A percentile compares a stretch with the other conserved stretches of the same genome.
Evolutionary conservation across 768 basidiomycete species (phyloP).

Genomic region (Lyophyllum atratum): DNA sequence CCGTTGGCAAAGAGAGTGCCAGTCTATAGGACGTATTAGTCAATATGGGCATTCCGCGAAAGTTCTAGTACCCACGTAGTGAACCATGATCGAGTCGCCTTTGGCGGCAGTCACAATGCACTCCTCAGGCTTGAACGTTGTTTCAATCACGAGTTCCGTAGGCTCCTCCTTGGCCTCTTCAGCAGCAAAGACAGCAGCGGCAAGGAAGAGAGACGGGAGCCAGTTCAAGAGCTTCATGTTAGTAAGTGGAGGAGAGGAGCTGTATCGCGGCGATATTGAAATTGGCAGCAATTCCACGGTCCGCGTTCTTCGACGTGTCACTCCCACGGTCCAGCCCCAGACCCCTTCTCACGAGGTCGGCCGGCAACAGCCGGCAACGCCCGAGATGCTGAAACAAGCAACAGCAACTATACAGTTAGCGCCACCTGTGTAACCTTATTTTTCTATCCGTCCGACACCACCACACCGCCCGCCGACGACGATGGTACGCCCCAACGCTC

Average conservation of each 20-base stretch:
- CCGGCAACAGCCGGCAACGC: constrained; percentile 18
- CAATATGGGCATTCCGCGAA: neutral
- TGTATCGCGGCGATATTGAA: neutral
- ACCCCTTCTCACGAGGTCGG: neutral
- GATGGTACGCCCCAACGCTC: constrained; percentile 44
- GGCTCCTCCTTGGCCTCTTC: constrained; percentile 51
- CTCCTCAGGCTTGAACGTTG: constrained; percentile 56
- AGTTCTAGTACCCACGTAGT: constrained; percentile 59
- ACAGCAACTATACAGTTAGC: constrained; percentile 36
- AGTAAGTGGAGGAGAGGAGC: neutral
- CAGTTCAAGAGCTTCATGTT: constrained; percentile 55
- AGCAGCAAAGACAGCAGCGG: constrained; percentile 45
- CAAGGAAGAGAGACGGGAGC: constrained; percentile 50
- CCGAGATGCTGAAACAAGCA: constrained; percentile 11
- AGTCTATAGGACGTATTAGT: constrained; percentile 46
- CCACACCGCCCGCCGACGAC: constrained; percentile 41
- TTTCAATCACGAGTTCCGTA: constrained; percentile 60
- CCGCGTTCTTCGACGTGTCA: constrained; percentile 11
- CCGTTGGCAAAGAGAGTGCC: constrained; percentile 79
- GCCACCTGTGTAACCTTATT: constrained; percentile 33
- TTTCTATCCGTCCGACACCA: constrained; percentile 28
- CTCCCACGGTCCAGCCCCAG: constrained; percentile 7
- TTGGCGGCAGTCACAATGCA: constrained; percentile 57
- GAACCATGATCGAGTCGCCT: constrained; percentile 70
- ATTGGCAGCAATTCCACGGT: neutral